A percentile compares a stretch with the other conserved stretches of the same genome.
Evolutionary conservation across 805 yeast species (phyloP).

Genomic region (Ogataea nakhonphanomensis): DNA sequence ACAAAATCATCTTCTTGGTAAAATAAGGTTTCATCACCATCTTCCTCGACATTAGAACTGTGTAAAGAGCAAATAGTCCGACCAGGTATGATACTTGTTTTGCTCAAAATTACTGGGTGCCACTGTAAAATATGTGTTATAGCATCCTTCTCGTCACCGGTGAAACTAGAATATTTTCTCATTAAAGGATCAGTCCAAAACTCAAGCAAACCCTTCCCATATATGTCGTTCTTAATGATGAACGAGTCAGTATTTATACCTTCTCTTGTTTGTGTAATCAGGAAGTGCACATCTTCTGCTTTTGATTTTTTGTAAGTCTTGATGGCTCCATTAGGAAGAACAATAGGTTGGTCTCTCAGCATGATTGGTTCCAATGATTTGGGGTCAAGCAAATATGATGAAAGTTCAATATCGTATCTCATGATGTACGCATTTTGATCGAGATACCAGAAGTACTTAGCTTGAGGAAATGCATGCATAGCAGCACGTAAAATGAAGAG

Average conservation of each 20-base stretch:
- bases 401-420: slow-evolving; percentile 61
- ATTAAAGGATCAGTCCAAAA: slow-evolving; percentile 73
- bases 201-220: slow-evolving; percentile 70
- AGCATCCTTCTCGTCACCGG: slow-evolving; percentile 59
- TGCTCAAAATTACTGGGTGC: slow-evolving; percentile 82
- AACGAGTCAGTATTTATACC: slow-evolving; percentile 70
- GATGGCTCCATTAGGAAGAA: slow-evolving; percentile 64
- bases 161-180: slow-evolving; percentile 62
- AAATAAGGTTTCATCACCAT: slow-evolving; percentile 45
- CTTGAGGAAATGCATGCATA: slow-evolving; percentile 86
- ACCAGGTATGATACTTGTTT: slow-evolving; percentile 68
- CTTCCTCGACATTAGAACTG: slow-evolving; percentile 27
- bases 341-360: slow-evolving; percentile 67
- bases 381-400: slow-evolving; percentile 56
- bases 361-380: slow-evolving; percentile 60
- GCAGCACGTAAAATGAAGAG: slow-evolving; percentile 73
- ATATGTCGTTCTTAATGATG: slow-evolving; percentile 61
- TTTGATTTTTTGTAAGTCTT: slow-evolving; percentile 62
- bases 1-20: slow-evolving; percentile 68
- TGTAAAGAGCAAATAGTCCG: slow-evolving; percentile 51
- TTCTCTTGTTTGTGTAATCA: slow-evolving; percentile 66
- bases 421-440: slow-evolving; percentile 77
- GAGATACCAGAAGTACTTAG: slow-evolving; percentile 88
- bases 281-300: slow-evolving; percentile 52
- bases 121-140: slow-evolving; percentile 87